These are phyloP conservation scores for Arachis monticola DNA, from an alignment of 331 rosid species.

Conservation along the genomic window DNA sequence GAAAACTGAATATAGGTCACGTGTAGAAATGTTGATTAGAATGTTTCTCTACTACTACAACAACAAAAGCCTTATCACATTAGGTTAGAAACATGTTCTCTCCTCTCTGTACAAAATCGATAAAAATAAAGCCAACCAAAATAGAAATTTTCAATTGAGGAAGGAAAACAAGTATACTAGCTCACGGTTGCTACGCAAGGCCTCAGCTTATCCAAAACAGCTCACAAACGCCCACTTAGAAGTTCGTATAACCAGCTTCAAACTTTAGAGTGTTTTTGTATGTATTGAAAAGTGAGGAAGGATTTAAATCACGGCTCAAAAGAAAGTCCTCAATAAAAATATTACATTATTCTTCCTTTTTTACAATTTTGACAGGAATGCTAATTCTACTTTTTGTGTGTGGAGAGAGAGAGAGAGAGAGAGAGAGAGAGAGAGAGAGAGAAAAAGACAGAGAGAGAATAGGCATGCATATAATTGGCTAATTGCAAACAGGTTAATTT, in stretches of 20 bases:
- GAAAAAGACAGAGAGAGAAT: too few relatives aligned
- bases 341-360: too few relatives aligned
- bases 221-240: neutral
- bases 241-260: conserved; percentile 29
- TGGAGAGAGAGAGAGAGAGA: too few relatives aligned
- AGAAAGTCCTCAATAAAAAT: neutral
- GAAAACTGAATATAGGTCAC: neutral
- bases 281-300: neutral
- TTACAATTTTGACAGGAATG: too few relatives aligned
- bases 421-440: too few relatives aligned
- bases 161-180: too few relatives aligned
- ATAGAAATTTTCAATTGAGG: neutral
- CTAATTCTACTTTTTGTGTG: too few relatives aligned
- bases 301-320: conserved; percentile 2
- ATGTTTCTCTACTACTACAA: conserved; percentile 3
- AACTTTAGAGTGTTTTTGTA: neutral
- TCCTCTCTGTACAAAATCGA: conserved; percentile 5
- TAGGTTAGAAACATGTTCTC: neutral
- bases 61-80: neutral
- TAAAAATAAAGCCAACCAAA: conserved; percentile 4
- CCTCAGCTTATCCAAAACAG: too few relatives aligned
- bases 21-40: conserved; percentile 3
- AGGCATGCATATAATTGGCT: too few relatives aligned
- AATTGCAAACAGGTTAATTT: too few relatives aligned
- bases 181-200: too few relatives aligned